Evolutionary conservation across 2,329 filamentous ascomycete genomes (phyloP).

Genomic region (Moelleriella libera): DNA sequence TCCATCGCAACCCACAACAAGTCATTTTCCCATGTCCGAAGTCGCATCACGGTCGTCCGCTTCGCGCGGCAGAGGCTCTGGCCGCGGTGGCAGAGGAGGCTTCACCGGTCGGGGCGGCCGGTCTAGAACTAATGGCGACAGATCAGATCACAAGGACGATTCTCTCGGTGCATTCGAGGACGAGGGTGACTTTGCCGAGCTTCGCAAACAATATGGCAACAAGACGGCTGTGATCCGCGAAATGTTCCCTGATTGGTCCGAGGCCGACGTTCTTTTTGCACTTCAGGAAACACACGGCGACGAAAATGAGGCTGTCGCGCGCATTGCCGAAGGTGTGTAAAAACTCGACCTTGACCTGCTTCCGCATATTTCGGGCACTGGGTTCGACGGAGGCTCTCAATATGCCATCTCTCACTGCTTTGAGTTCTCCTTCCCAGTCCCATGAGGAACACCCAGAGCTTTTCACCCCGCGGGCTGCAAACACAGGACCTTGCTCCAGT

Average conservation of each 20-base stretch:
- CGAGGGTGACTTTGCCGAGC: constrained; percentile 77
- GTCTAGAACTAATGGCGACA: constrained; percentile 57
- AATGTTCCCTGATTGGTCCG: constrained; percentile 90
- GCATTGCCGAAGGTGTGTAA: constrained; percentile 60
- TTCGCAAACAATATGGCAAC: constrained; percentile 77
- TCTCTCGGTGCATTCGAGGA: constrained; percentile 52
- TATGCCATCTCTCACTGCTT: no score
- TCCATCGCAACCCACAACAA: no score
- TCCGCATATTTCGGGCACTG: no score
- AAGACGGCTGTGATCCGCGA: constrained; percentile 77
- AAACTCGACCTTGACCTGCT: constrained; percentile 6
- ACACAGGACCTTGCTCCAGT: no score
- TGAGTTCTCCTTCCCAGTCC: no score
- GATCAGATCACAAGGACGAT: constrained; percentile 39
- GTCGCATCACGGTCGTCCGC: constrained; percentile 71
- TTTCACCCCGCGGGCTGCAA: no score
- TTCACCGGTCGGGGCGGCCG: constrained; percentile 61
- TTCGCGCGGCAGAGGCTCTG: constrained; percentile 78
- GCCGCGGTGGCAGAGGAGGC: constrained; percentile 71
- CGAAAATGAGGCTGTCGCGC: constrained; percentile 58
- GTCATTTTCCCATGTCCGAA: constrained; percentile 67
- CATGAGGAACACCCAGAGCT: no score
- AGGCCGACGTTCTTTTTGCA: constrained; percentile 86
- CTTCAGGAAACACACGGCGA: constrained; percentile 80
- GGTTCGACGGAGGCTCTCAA: no score